phyloP scores from a whole-genome alignment of 495 filamentous ascomycete genomes.

The Hyaloscypha hepaticicola region DNA sequence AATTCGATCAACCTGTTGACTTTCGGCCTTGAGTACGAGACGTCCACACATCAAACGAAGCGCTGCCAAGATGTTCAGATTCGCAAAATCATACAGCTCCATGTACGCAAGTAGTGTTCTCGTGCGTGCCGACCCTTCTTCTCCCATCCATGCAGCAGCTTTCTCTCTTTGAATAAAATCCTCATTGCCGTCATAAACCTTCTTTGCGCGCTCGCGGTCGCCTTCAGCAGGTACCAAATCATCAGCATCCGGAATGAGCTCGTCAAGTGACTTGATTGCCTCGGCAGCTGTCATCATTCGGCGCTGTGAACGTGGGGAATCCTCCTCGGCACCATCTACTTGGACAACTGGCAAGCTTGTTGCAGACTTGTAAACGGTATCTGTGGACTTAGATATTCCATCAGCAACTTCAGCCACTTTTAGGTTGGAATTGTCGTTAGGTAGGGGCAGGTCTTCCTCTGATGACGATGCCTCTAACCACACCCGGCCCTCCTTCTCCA shows the following conservation, averaged over 20 bases:
- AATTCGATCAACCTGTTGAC: constrained; percentile 94
- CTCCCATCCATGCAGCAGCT: constrained; percentile 88
- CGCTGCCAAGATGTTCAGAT: constrained; percentile 75
- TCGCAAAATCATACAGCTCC: constrained; percentile 83
- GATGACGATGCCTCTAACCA: constrained; percentile 35
- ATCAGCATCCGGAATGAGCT: constrained; percentile 43
- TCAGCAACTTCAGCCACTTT: constrained; percentile 41
- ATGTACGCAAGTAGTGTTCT: constrained; percentile 81
- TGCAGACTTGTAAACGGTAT: constrained; percentile 41
- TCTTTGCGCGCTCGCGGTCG: constrained; percentile 70
- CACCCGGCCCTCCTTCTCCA: constrained; percentile 20
- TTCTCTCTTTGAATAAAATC: constrained; percentile 71
- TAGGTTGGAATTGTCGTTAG: constrained; percentile 39
- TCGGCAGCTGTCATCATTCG: constrained; percentile 24
- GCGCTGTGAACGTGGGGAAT: constrained; percentile 9
- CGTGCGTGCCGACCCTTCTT: constrained; percentile 63
- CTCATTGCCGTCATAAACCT: constrained; percentile 85
- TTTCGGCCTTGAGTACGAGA: constrained; percentile 86
- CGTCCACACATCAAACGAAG: constrained; percentile 78
- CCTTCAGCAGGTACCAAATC: constrained; percentile 14
- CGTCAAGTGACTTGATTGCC: constrained; percentile 44
- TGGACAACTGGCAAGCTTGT: constrained; percentile 49
- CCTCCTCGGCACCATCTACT: constrained; percentile 40
- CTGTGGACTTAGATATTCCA: constrained; percentile 35
- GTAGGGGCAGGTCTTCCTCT: constrained; percentile 39